Percentiles rank a stretch among this genome's conserved stretches.
Evolutionary conservation across 1,284 basidiomycete species (phyloP).

Genomic region (Megacollybia platyphylla): DNA sequence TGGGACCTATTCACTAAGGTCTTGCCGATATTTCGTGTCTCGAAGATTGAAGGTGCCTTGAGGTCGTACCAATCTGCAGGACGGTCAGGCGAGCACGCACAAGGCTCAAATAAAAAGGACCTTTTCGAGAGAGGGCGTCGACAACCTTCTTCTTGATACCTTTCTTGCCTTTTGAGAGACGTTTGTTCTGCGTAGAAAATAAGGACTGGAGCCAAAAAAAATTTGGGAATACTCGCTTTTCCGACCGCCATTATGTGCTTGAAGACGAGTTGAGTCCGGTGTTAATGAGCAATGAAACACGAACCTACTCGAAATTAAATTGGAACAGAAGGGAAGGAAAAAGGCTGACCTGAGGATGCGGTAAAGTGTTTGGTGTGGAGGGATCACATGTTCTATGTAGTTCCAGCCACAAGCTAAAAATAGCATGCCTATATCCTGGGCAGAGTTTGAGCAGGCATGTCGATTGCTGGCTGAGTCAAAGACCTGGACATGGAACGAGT

Average conservation of each 20-base stretch:
- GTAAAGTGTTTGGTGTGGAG: too few relatives aligned
- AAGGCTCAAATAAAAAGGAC: conserved; percentile 30
- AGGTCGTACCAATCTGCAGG: conserved; percentile 97
- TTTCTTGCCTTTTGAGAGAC: conserved; percentile 99
- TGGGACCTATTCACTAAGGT: conserved; percentile 97
- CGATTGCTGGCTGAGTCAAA: conserved; percentile 4
- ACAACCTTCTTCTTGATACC: conserved; percentile 99
- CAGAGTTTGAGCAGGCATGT: too few relatives aligned
- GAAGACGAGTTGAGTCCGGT: too few relatives aligned
- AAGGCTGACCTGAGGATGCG: conserved; percentile 33
- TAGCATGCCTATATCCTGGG: too few relatives aligned
- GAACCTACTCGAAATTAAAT: conserved; percentile 20
- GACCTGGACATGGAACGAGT: conserved; percentile 47
- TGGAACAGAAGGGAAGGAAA: conserved; percentile 28
- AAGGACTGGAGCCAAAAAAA: conserved; percentile 1
- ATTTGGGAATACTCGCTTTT: conserved; percentile 44
- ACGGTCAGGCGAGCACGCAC: background rate
- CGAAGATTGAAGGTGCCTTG: conserved; percentile 98
- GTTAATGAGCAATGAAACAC: too few relatives aligned
- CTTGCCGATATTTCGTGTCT: conserved; percentile 95
- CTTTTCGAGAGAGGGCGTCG: conserved; percentile 99
- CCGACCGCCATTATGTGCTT: conserved; percentile 74
- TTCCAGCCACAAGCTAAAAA: too few relatives aligned
- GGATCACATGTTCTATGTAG: too few relatives aligned
- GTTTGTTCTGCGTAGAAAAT: conserved; percentile 69